Percentiles rank a stretch among this genome's conserved stretches.
These are phyloP conservation scores for Tetradesmus lagerheimii DNA, from an alignment of 139 green algal species.

Conservation along the genomic window DNA sequence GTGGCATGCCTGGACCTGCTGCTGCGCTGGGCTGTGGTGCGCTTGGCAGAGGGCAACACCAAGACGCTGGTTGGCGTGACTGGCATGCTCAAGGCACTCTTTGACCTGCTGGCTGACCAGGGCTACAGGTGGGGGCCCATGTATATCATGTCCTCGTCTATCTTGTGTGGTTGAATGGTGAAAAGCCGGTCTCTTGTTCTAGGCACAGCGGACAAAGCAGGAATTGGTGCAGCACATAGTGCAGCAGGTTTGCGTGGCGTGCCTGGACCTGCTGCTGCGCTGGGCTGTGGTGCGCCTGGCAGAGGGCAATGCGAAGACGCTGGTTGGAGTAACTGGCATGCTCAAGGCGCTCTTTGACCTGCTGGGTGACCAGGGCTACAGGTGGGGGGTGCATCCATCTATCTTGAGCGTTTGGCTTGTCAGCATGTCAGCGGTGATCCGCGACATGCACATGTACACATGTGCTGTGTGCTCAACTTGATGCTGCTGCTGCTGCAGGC, in stretches of 20 bases:
- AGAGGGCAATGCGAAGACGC: neutral
- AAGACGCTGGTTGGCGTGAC: conserved; percentile 79
- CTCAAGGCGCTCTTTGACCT: conserved; percentile 53
- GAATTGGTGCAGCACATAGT: too few species aligned
- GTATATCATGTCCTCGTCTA: neutral
- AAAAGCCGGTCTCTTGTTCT: too few species aligned
- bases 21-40: conserved; percentile 86
- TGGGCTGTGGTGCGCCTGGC: too few species aligned
- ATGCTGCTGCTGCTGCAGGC: conserved; percentile 13
- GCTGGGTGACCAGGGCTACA: conserved; percentile 13
- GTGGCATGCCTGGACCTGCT: conserved; percentile 64
- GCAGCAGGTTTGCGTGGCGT: too few species aligned
- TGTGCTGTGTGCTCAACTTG: neutral
- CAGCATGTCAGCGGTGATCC: too few species aligned
- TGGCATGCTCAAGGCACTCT: conserved; percentile 69
- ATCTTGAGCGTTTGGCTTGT: too few species aligned
- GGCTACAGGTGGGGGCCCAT: neutral
- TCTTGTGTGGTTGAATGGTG: too few species aligned
- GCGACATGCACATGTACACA: too few species aligned
- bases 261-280: too few species aligned
- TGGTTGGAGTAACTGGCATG: conserved; percentile 81
- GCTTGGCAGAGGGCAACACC: conserved; percentile 89
- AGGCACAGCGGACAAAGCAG: too few species aligned
- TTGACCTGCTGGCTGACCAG: conserved; percentile 19
- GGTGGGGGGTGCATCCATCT: neutral